Evolutionary conservation across 306 rosid species (phyloP).

Genomic region (Dicorynia guianensis): DNA sequence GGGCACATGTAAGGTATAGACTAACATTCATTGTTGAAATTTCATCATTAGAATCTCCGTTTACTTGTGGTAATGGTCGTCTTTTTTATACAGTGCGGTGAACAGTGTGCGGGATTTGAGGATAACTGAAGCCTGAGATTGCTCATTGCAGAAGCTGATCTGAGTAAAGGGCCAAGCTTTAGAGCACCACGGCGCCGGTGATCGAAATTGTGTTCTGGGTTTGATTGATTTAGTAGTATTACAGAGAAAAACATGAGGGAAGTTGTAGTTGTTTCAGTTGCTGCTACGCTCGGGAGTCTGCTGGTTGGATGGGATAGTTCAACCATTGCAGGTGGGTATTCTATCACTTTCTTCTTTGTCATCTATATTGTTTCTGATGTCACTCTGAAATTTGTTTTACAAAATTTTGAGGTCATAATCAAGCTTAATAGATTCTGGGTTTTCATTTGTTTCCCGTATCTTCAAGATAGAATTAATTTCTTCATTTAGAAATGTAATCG

Average conservation of each 20-base stretch:
- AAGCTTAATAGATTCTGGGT: background rate
- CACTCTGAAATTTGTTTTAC: background rate
- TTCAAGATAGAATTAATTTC: background rate
- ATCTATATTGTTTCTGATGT: background rate
- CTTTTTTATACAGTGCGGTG: background rate
- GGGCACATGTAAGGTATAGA: too few relatives aligned
- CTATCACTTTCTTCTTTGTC: background rate
- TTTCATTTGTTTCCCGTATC: background rate
- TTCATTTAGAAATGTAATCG: background rate
- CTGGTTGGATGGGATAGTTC: slow-evolving; percentile 98
- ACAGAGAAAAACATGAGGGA: slow-evolving; percentile 59
- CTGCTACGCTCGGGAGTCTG: slow-evolving; percentile 91
- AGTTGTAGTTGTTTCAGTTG: slow-evolving; percentile 82
- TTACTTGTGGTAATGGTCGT: background rate
- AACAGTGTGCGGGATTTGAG: too few relatives aligned
- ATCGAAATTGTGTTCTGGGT: slow-evolving; percentile 17
- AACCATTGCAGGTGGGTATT: slow-evolving; percentile 76
- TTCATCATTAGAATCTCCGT: too few relatives aligned
- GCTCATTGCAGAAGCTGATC: slow-evolving; percentile 26
- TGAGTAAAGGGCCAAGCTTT: slow-evolving; percentile 4
- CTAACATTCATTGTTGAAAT: too few relatives aligned
- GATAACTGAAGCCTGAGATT: too few relatives aligned
- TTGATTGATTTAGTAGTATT: background rate
- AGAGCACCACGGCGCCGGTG: background rate
- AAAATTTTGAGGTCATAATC: background rate